Percentiles rank a stretch among this genome's conserved stretches.
phyloP scores from a whole-genome alignment of 1,284 basidiomycete genomes.

The Trichosporon asahii region DNA sequence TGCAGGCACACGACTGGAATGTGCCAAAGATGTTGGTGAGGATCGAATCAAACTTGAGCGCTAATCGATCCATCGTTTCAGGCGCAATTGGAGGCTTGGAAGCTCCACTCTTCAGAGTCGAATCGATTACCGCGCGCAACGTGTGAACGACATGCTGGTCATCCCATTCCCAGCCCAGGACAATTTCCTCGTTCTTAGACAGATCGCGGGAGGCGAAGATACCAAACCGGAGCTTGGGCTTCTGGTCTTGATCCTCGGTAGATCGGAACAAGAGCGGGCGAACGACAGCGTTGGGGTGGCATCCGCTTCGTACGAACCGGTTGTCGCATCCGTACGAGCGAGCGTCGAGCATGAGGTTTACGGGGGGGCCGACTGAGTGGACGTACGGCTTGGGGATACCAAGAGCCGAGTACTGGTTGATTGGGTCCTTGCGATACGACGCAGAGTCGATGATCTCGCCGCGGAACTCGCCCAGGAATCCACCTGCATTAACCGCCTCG shows the following conservation, averaged over 20 bases:
- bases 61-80: constrained; percentile 44
- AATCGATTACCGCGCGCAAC: constrained; percentile 51
- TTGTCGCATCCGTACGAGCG: constrained; percentile 71
- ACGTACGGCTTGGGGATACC: constrained; percentile 65
- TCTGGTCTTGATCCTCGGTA: constrained; percentile 19
- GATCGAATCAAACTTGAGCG: constrained; percentile 64
- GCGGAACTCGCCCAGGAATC: constrained; percentile 47
- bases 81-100: constrained; percentile 30
- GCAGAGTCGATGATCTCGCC: constrained; percentile 46
- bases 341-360: constrained; percentile 78
- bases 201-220: constrained; percentile 78
- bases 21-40: constrained; percentile 68
- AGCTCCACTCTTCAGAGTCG: constrained; percentile 27
- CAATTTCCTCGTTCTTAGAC: constrained; percentile 76
- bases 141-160: constrained; percentile 83
- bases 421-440: constrained; percentile 52
- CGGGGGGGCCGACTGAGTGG: constrained; percentile 71
- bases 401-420: constrained; percentile 57
- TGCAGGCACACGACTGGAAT: constrained; percentile 75
- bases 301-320: constrained; percentile 76
- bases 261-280: constrained; percentile 62
- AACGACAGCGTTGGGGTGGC: constrained; percentile 83
- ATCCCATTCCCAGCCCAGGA: constrained; percentile 95
- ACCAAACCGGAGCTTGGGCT: constrained; percentile 65
- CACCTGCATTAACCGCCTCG: constrained; percentile 29